A percentile compares a stretch with the other conserved stretches of the same genome.
phyloP scores from a whole-genome alignment of 352 stramenopile genomes.

The Pythium sp. region DNA sequence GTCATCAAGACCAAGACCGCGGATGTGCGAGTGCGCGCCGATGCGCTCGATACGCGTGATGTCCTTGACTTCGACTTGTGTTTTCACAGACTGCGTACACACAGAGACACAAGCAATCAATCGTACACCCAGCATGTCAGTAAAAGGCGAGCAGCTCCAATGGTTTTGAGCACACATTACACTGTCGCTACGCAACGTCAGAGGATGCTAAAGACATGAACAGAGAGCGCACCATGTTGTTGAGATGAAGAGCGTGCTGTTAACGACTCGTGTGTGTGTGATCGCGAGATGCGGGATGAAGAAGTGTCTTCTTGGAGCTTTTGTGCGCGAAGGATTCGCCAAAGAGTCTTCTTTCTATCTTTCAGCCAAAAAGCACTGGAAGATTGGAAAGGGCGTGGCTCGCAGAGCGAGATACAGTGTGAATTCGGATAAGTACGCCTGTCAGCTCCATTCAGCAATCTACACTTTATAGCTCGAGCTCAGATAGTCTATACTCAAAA shows the following conservation, averaged over 20 bases:
- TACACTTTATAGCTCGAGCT: not conserved
- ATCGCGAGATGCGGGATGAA: not conserved
- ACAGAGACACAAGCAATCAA: not conserved
- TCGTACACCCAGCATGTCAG: not conserved
- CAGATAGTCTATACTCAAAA: not conserved
- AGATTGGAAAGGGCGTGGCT: constrained; percentile 5
- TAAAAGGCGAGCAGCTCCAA: not conserved
- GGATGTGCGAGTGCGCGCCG: constrained; percentile 98
- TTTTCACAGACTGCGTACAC: constrained; percentile 61
- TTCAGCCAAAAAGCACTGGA: constrained; percentile 7
- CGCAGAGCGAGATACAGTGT: not conserved
- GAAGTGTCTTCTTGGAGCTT: not conserved
- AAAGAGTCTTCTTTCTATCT: constrained; percentile 14
- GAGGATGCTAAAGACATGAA: not conserved
- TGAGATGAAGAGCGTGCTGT: not conserved
- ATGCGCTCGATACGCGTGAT: constrained; percentile 98
- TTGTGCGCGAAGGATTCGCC: not conserved
- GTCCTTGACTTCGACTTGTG: constrained; percentile 92
- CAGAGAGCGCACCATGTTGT: not conserved
- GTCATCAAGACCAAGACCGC: constrained; percentile 97
- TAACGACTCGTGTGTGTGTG: not conserved
- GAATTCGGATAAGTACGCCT: not conserved
- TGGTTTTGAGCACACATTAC: not conserved
- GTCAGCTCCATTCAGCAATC: constrained; percentile 7
- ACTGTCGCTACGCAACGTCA: not conserved